A percentile compares a stretch with the other conserved stretches of the same genome.
Conservation (phyloP, 140 eudicot species). For the Oenanthe javanica region DNA sequence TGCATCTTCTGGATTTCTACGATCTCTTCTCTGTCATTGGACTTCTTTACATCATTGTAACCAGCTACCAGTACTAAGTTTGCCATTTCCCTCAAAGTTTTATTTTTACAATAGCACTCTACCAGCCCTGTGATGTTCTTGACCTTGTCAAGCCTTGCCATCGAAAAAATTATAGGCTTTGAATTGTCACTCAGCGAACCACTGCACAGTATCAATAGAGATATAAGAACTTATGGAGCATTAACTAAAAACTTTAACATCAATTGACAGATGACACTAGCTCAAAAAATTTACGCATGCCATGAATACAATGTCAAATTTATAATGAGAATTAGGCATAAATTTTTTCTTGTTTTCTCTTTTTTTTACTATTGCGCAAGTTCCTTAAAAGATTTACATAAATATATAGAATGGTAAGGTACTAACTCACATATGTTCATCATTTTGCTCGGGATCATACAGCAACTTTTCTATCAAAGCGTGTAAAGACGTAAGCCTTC, state of each 20-base stretch:
- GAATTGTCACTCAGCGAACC: constrained; percentile 62
- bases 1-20: constrained; percentile 93
- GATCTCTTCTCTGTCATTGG: constrained; percentile 87
- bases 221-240: constrained; percentile 2
- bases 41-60: constrained; percentile 58
- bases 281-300: not conserved
- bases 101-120: constrained; percentile 72
- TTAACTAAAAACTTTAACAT: not conserved
- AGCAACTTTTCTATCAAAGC: constrained; percentile 55
- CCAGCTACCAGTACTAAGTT: constrained; percentile 91
- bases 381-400: not conserved
- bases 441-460: constrained; percentile 75
- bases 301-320: not conserved
- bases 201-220: constrained; percentile 30
- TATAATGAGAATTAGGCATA: not conserved
- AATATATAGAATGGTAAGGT: constrained; percentile 11
- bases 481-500: constrained; percentile 75
- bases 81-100: constrained; percentile 61
- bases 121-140: constrained; percentile 85
- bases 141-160: constrained; percentile 96
- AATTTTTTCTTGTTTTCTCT: not conserved
- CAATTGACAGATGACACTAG: not conserved
- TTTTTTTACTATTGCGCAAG: not conserved
- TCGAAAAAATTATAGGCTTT: constrained; percentile 85
- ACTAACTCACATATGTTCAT: constrained; percentile 60